Base-by-base conservation (phyloP, 2,329 filamentous ascomycete species). In the Coniochaeta ligniaria region DNA sequence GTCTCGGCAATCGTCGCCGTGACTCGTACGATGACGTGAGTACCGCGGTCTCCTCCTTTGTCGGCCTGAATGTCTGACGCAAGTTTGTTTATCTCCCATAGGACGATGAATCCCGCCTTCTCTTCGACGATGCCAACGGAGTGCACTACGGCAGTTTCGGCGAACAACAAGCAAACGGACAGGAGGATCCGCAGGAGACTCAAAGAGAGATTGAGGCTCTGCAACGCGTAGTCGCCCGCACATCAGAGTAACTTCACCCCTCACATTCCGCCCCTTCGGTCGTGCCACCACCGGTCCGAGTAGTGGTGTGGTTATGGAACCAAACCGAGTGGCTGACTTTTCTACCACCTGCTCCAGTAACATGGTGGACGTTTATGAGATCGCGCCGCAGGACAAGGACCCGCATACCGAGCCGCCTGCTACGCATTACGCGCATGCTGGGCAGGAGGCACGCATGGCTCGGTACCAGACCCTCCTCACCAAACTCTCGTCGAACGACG, bases 301-400 rank as follows among this genome's bases (percentile, higher is more conserved):
- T 47, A 26, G 20, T 47, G 22, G 43, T 47, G 43, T 41, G 38
- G 24, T n/a, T 17, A 5, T 28, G 47, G 24, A 52, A 52, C 6
- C 47, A 31, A 38, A 33, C 41, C 11, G 24, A 26, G 63, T 61
- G 65, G 63, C 71, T 70, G 50, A 71, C 67, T n/a, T 57, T 57
- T 6, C 22, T n/a, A 11, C 14, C 8, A 41, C 38, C 22, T 31
- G 35, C 59, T 59, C 55, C 63, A 88, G 85, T 67, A 86, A 87
- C 67, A 83, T 88, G 74, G 84, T 88, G 62, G 85, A 88, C 69
- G 83, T 88, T 55, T 88, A 87, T 73, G 84, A 87, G 64, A 85
- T 87, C 68, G 80, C 82, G 38, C 83, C 83, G 24, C 79, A 82
- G 61, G 79, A 79, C 61, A 71, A 74, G 36, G 67, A 69, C 58